Percentiles rank a stretch among this genome's conserved stretches.
Evolutionary conservation across 805 yeast species (phyloP).

Genomic region (Cyberlindnera samutprakarnensis): DNA sequence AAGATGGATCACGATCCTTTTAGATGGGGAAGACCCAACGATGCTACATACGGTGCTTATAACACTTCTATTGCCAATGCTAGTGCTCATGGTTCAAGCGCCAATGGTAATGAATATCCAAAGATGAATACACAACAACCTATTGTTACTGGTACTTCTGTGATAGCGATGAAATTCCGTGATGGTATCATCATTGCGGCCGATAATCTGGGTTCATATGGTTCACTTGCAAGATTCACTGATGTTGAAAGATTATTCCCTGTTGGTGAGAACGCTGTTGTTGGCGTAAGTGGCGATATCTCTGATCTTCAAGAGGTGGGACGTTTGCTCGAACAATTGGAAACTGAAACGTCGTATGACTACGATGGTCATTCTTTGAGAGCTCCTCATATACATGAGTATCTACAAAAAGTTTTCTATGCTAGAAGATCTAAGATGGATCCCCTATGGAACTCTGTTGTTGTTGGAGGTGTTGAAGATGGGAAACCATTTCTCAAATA

Average conservation of each 20-base stretch:
- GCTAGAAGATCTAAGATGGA: constrained; percentile 86
- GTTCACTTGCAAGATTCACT: constrained; percentile 81
- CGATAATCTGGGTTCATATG: constrained; percentile 89
- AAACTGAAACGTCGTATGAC: constrained; percentile 74
- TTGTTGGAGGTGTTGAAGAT: constrained; percentile 84
- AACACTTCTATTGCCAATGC: constrained; percentile 70
- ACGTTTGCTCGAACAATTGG: constrained; percentile 69
- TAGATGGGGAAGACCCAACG: constrained; percentile 92
- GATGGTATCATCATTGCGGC: constrained; percentile 94
- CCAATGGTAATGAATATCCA: constrained; percentile 41
- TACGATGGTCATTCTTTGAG: constrained; percentile 56
- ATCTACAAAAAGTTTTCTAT: constrained; percentile 77
- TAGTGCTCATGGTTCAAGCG: constrained; percentile 8
- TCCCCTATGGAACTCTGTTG: constrained; percentile 91
- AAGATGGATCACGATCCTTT: constrained; percentile 92
- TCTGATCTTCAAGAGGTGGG: constrained; percentile 86
- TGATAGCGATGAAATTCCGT: constrained; percentile 80
- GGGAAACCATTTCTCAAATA: constrained; percentile 71
- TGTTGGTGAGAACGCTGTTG: constrained; percentile 82
- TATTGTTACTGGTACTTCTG: constrained; percentile 94
- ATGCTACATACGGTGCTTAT: constrained; percentile 75
- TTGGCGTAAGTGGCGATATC: constrained; percentile 91
- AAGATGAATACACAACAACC: constrained; percentile 88
- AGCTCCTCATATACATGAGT: constrained; percentile 87
- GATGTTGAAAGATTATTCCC: constrained; percentile 78